Evolutionary conservation across 352 stramenopile genomes (phyloP), one percentile per base, ranked within the genome.

Genomic region (Phytophthora boehmeriae): DNA sequence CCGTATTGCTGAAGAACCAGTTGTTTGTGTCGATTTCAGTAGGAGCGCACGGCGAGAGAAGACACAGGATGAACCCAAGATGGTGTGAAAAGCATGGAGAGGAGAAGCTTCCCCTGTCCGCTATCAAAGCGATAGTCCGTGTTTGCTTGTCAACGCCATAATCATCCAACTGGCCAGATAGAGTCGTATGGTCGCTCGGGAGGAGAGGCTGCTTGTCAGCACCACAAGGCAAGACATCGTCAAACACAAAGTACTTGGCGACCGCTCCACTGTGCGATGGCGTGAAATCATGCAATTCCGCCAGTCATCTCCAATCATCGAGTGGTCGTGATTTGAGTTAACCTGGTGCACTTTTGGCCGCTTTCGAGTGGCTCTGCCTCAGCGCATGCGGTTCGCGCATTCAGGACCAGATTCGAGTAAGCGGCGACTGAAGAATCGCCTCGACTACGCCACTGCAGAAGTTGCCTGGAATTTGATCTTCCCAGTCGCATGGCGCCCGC

Each of bases 331-430:
- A 30, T 30, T 30, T 30, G 6, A 30, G 25, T 30, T 8, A 55
- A 19, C 27, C 63, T 66, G 27, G 59, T 49, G 25, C 25, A 30
- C 6, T 30, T 30, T 30, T 6, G 25, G 6, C n/a, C n/a, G 6
- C 6, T 30, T 3, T 30, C 25, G 25, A n/a, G 25, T 30, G 25
- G 25, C 25, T 3, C 25, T 30, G 25, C 25, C 25, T 30, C 25
- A 30, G 25, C 25, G 25, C 25, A 30, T 30, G 25, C 6, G n/a
- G n/a, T n/a, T n/a, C n/a, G 25, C 25, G 25, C 25, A 30, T 30
- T 30, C 25, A 30, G 25, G 25, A 30, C 25, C 25, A 30, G 25
- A 30, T 30, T 30, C 25, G 25, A 30, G 25, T 6, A 30, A 30
- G 25, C 25, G 25, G 25, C 25, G 25, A 30, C 25, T 30, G 25